phyloP scores from a whole-genome alignment of 2,329 filamentous ascomycete species.

The Elsinoe necatrix region DNA sequence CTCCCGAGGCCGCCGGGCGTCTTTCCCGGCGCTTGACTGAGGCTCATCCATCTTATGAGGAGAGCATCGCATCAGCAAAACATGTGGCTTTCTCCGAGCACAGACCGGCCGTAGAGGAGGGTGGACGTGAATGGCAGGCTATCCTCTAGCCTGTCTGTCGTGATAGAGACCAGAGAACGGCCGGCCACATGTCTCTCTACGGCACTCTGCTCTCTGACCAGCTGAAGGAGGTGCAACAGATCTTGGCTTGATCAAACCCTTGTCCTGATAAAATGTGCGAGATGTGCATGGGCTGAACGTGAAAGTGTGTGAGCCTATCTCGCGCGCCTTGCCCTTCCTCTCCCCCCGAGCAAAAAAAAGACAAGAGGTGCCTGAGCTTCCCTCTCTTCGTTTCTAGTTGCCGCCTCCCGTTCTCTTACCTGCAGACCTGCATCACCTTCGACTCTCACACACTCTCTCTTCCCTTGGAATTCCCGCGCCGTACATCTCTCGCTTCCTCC shows the following conservation, averaged over 20 bases:
- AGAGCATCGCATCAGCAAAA: not conserved
- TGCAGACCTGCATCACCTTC: not conserved
- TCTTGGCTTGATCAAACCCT: not conserved
- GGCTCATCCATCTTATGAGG: conserved; percentile 7
- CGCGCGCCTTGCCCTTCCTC: not conserved
- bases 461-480: not conserved
- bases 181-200: not conserved
- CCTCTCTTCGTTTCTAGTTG: conserved; percentile 3
- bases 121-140: conserved; percentile 2
- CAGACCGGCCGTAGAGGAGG: conserved; percentile 10
- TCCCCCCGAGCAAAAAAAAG: not conserved
- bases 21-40: conserved; percentile 13
- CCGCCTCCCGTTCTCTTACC: conserved; percentile 2
- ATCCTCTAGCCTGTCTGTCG: not conserved
- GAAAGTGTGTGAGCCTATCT: not conserved
- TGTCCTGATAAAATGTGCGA: not conserved
- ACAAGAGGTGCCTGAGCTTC: conserved; percentile 3
- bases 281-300: not conserved
- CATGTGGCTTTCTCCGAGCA: conserved; percentile 12
- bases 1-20: conserved; percentile 11
- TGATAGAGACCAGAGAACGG: conserved; percentile 5
- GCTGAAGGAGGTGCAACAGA: not conserved
- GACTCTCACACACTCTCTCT: not conserved
- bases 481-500: conserved; percentile 5
- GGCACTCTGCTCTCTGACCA: not conserved